Conservation (phyloP, 257 asterid genomes). For the Nicotiana otophora region DNA sequence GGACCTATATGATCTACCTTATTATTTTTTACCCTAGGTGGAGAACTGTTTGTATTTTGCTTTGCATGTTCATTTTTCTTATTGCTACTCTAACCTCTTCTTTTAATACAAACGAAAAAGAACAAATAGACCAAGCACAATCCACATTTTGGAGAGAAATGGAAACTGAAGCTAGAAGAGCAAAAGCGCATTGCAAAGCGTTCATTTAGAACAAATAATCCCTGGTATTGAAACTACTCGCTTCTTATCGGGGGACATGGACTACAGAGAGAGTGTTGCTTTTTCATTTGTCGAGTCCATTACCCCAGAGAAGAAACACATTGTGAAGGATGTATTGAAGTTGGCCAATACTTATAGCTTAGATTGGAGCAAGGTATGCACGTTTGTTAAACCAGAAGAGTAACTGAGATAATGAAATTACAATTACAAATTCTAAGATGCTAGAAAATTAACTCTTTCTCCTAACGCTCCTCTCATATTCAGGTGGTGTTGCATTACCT, state of each 20-base stretch:
- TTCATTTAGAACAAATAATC: constrained; percentile 76
- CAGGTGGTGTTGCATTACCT: constrained; percentile 81
- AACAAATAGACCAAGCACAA: constrained; percentile 68
- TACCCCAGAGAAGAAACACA: constrained; percentile 63
- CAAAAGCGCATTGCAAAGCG: constrained; percentile 78
- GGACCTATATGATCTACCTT: background rate
- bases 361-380: constrained; percentile 60
- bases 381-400: background rate
- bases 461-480: constrained; percentile 18
- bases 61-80: constrained; percentile 3
- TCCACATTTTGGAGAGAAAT: constrained; percentile 94
- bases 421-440: background rate
- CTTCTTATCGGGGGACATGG: constrained; percentile 77
- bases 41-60: constrained; percentile 1
- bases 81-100: constrained; percentile 13
- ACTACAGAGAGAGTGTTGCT: constrained; percentile 57
- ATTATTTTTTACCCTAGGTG: background rate
- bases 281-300: constrained; percentile 71
- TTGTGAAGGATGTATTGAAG: constrained; percentile 52
- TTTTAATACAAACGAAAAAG: constrained; percentile 58
- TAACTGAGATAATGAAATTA: background rate
- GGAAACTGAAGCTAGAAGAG: constrained; percentile 90
- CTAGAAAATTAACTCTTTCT: constrained; percentile 7
- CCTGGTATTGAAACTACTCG: constrained; percentile 86
- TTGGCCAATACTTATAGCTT: constrained; percentile 68